Base-by-base conservation (phyloP, 1,139 yeast species). In the Suhomyces chickasaworum region DNA sequence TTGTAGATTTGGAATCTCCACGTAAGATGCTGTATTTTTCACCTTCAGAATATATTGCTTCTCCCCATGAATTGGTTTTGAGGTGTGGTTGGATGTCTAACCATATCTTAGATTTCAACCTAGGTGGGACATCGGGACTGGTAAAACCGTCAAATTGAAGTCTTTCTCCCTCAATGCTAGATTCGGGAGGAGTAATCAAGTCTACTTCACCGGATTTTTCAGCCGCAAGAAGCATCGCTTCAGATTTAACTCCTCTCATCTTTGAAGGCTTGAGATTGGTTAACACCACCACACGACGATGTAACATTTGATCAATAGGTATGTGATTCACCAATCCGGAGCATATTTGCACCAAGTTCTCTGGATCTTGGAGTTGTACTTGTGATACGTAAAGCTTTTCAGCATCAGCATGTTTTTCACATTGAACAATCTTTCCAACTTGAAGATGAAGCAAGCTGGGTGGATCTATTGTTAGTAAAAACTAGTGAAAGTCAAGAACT, bases 191-290 rank as follows among this genome's bases (percentile, higher is more conserved):
- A 6, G 39, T 34, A 1, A 68, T 61, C 22, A 68, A 54, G 33
- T 59, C 68, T 10, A 68, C 43, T 17, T 25, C 13, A 1, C 29
- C 44, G 9, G 41, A 44, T 33, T 39, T 52, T 39, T 57, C 75
- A 2, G 84, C 79, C 4, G 86, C 86, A 27, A 82, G 57, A 1
- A 82, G 56, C 87, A 82, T 82, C 1, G 83, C 86, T 49, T 78
- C 77, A 0, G 85, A 80, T 43, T 55, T 60, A 15, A 93, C 83
- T 53, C 99, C 98, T 66, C 97, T 81, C 96, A 91, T 88, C 60
- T 81, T 86, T 40, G 88, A 95, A 9, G 96, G 95, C 72, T 89
- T 90, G 70, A 90, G 78, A 73, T 89, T 89, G 54, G 95, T 89
- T 54, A 90, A 87, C 42, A 86, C 86, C 38, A 90, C 86, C 44